phyloP scores from a whole-genome alignment of 805 yeast species.

The Pichia ethanolica region DNA sequence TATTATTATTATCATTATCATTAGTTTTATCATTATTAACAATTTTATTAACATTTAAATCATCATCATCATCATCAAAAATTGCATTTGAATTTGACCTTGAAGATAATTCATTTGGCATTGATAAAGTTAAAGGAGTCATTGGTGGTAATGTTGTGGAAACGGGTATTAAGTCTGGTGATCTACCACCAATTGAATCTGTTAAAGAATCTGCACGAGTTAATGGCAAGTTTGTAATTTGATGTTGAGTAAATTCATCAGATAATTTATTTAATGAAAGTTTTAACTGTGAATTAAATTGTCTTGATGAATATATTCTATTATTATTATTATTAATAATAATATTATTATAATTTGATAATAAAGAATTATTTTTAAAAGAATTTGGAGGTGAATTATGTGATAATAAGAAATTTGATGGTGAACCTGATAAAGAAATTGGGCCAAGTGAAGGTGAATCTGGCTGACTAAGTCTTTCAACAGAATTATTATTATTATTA shows the following conservation, averaged over 20 bases:
- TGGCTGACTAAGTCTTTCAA: constrained; percentile 24
- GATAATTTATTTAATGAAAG: background rate
- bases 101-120: constrained; percentile 13
- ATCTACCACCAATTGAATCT: constrained; percentile 24
- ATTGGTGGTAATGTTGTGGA: constrained; percentile 30
- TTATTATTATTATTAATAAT: background rate
- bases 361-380: constrained; percentile 19
- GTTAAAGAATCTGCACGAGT: constrained; percentile 18
- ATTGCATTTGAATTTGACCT: constrained; percentile 7
- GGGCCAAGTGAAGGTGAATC: constrained; percentile 49
- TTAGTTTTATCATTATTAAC: background rate
- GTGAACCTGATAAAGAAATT: constrained; percentile 45
- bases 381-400: constrained; percentile 45
- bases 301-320: background rate
- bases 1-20: background rate
- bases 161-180: constrained; percentile 30
- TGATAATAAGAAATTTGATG: constrained; percentile 47
- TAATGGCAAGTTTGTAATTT: constrained; percentile 6
- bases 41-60: constrained; percentile 1
- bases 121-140: constrained; percentile 29
- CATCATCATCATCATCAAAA: constrained; percentile 12
- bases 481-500: background rate
- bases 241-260: background rate
- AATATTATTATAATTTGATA: background rate
- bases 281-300: constrained; percentile 1